Evolutionary conservation across 495 filamentous ascomycete genomes (phyloP).

Genomic region (Aspergillus olivimuriae): DNA sequence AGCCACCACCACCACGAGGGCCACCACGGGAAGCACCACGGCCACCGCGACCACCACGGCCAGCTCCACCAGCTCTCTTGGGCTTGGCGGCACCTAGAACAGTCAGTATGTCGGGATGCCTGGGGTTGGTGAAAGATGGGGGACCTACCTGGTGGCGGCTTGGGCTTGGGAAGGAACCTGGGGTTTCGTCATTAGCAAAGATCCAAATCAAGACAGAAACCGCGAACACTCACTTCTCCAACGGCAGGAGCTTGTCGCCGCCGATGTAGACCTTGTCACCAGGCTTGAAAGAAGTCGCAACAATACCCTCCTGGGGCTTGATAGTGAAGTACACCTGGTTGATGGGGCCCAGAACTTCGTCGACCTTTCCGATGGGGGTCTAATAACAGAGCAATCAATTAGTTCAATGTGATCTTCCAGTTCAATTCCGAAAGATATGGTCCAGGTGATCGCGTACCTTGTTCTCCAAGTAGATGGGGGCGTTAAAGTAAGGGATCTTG

Average conservation of each 20-base stretch:
- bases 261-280: constrained; percentile 98
- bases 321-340: constrained; percentile 98
- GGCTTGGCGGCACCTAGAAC: constrained; percentile 47
- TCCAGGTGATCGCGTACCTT: constrained; percentile 58
- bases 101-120: constrained; percentile 12
- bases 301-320: constrained; percentile 92
- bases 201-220: neutral
- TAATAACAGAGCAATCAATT: constrained; percentile 21
- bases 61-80: constrained; percentile 52
- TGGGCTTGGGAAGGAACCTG: constrained; percentile 91
- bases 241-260: constrained; percentile 84
- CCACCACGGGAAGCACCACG: constrained; percentile 39
- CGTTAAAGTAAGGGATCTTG: constrained; percentile 98
- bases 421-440: neutral
- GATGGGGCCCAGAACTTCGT: constrained; percentile 76
- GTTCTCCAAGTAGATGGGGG: constrained; percentile 96
- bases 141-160: constrained; percentile 66
- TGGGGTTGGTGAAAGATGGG: constrained; percentile 11
- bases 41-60: constrained; percentile 39
- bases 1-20: constrained; percentile 29
- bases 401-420: neutral
- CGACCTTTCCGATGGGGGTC: constrained; percentile 55
- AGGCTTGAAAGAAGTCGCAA: constrained; percentile 85
- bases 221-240: constrained; percentile 59
- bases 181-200: constrained; percentile 3